These are phyloP conservation scores for sunflower (Helianthus annuus) DNA, from an alignment of 129 eudicot genomes.

Conservation along the genomic window HanXRQr2.0-SUNRISE NC_035444.2:100186593-100187092, in stretches of 20 bases:
- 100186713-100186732: background rate
- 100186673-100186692: background rate
- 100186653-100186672: conserved; percentile 3
- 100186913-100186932: background rate
- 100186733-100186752: background rate
- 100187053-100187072: background rate
- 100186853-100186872: background rate
- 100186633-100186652: background rate
- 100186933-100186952: conserved; percentile 2
- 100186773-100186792: background rate
- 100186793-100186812: background rate
- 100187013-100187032: too few relatives aligned
- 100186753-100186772: background rate
- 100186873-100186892: background rate
- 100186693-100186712: conserved; percentile 7
- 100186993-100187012: background rate
- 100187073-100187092: conserved; percentile 8
- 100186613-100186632: background rate
- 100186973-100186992: background rate
- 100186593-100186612: conserved; percentile 1
- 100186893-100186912: background rate
- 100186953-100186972: background rate
- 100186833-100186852: conserved; percentile 4
- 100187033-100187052: too few relatives aligned
- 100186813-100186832: conserved; percentile 2